Base-by-base conservation (phyloP, 371 early-diverging fungal genomes). In the Syncephalis fuscata region DNA sequence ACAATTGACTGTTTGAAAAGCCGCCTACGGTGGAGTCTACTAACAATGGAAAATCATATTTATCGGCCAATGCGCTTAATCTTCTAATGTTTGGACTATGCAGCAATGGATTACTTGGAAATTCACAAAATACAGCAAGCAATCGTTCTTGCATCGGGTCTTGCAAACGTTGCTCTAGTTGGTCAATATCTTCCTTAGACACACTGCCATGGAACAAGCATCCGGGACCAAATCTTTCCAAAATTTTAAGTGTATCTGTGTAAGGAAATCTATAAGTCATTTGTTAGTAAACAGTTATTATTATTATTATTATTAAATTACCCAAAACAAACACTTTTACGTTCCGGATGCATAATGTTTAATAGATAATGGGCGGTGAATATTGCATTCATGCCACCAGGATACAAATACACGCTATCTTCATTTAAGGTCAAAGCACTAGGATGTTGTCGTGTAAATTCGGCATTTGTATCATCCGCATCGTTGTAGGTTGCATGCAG, bases 21-120 rank as follows among this genome's bases (percentile, higher is more conserved):
- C 82, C 88, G 44, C 91, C 93, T 27, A 96, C 71, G 0, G 96
- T 92, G 63, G 94, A 94, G 58, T 96, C 96, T 14, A 96, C 74
- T 19, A 94, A 76, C 24, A 94, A 60, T 42, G 85, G 60, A 57
- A 82, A 85, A 7, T 69, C 71, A 62, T 82, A 74, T 56, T 68
- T 46, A 52, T 88, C 78, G 0, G 92, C 87, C 48, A 94, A 65
- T 5, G 45, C 44, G 16, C 85, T 77, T 45, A 94, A 57, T 5
- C 82, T 73, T 22, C 61, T 59, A 46, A 95, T 41, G 52, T 92
- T 78, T 11, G 88, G 71, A 0, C 88, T 77, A 54, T 80, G 82
- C 27, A 89, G 72, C 44, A 95, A 63, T 14, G 96, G 96, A 56
- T 95, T 95, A 44, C 84, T 82, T 2, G 96, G 96, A 46, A 88